Conservation (phyloP, 2,329 filamentous ascomycete genomes). For the Sarocladiaceae sp. region DNA sequence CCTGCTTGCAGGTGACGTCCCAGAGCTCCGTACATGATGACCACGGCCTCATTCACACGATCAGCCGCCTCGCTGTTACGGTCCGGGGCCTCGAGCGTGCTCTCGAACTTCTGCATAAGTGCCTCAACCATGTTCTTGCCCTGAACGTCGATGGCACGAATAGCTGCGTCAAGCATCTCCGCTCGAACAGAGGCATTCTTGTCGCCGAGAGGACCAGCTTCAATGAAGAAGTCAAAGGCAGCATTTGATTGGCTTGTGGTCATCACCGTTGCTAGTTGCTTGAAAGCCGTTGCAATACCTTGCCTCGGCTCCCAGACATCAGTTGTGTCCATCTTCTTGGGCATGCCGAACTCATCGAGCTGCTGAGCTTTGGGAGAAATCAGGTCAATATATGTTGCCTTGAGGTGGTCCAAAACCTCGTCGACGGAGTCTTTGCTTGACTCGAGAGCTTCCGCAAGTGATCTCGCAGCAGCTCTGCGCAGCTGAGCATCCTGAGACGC, state of each 20-base stretch:
- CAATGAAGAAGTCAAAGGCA: conserved; percentile 81
- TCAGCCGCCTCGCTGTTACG: conserved; percentile 77
- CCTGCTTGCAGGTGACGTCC: conserved; percentile 79
- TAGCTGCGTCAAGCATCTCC: conserved; percentile 89
- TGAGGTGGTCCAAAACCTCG: conserved; percentile 57
- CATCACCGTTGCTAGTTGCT: conserved; percentile 68
- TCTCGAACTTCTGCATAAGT: conserved; percentile 88
- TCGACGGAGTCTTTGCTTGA: conserved; percentile 54
- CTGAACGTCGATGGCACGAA: conserved; percentile 70
- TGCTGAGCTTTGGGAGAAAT: conserved; percentile 78
- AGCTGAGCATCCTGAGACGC: conserved; percentile 75
- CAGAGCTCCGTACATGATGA: conserved; percentile 93
- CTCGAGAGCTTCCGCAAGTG: conserved; percentile 68
- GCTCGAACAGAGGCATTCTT: conserved; percentile 68
- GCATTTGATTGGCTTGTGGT: conserved; percentile 62
- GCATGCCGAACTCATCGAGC: conserved; percentile 91
- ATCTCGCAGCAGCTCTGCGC: conserved; percentile 73
- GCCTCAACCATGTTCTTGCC: conserved; percentile 79
- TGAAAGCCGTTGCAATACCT: conserved; percentile 82
- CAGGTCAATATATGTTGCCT: conserved; percentile 67
- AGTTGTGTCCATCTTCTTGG: conserved; percentile 75
- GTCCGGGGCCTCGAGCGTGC: conserved; percentile 77
- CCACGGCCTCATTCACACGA: conserved; percentile 91
- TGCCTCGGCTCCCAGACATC: conserved; percentile 91
- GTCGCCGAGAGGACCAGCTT: conserved; percentile 81